Conservation (phyloP, 345 rosid species). For the Salix koriyanagi region DNA sequence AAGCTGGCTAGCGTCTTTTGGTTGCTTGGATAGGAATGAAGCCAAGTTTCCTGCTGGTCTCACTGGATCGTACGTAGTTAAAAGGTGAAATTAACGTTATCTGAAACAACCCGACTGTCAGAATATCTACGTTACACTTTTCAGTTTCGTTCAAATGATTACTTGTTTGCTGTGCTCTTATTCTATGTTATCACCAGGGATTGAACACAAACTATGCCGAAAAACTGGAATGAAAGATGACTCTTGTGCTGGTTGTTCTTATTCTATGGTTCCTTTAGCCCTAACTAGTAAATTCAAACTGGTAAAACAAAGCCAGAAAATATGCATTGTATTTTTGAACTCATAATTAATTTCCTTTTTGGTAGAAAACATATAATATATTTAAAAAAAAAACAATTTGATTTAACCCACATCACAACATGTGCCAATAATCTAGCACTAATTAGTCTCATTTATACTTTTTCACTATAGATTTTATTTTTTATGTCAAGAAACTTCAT, state of each 20-base stretch:
- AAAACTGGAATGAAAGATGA: not conserved
- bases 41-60: not conserved
- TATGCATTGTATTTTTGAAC: too few relatives aligned
- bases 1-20: not conserved
- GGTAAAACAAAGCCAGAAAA: too few relatives aligned
- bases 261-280: too few relatives aligned
- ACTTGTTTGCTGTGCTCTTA: not conserved
- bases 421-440: too few relatives aligned
- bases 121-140: not conserved
- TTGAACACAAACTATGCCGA: not conserved
- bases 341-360: too few relatives aligned
- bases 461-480: too few relatives aligned
- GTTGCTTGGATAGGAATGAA: not conserved
- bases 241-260: not conserved
- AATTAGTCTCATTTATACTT: not conserved
- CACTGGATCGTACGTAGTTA: not conserved
- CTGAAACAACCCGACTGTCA: not conserved
- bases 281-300: too few relatives aligned
- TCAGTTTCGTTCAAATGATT: not conserved
- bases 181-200: not conserved
- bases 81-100: not conserved
- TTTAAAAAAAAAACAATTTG: too few relatives aligned
- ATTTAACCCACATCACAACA: too few relatives aligned
- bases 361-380: too few relatives aligned
- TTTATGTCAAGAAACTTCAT: too few relatives aligned